These are phyloP conservation scores for Trichoderma lentiforme DNA, from an alignment of 2,329 filamentous ascomycete genomes.

Conservation along the genomic window DNA sequence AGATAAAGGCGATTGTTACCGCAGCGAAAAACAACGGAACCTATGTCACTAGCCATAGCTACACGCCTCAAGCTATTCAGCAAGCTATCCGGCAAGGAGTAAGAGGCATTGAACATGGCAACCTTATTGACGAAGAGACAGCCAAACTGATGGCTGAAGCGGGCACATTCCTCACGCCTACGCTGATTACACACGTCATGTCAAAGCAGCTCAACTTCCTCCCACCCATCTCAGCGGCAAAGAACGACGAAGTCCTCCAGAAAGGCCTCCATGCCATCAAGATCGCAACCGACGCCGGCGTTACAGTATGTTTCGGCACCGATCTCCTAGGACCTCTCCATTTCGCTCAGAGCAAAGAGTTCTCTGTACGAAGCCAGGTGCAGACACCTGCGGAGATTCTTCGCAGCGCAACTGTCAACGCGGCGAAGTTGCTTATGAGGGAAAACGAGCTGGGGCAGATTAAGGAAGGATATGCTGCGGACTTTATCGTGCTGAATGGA, in stretches of 20 bases:
- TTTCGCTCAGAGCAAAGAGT: slow-evolving; percentile 31
- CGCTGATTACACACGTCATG: slow-evolving; percentile 45
- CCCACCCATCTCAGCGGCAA: slow-evolving; percentile 41
- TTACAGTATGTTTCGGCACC: slow-evolving; percentile 53
- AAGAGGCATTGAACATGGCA: slow-evolving; percentile 48
- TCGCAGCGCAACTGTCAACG: slow-evolving; percentile 40
- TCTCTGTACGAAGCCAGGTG: slow-evolving; percentile 26
- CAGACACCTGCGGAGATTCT: slow-evolving; percentile 25
- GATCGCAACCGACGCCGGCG: slow-evolving; percentile 49
- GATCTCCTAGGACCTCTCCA: slow-evolving; percentile 32
- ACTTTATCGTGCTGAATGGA: slow-evolving; percentile 36
- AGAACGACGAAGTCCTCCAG: slow-evolving; percentile 49
- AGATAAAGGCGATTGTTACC: slow-evolving; percentile 51
- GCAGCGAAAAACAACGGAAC: slow-evolving; percentile 48
- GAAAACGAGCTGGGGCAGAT: slow-evolving; percentile 47
- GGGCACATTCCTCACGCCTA: slow-evolving; percentile 50
- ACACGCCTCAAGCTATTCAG: slow-evolving; percentile 51
- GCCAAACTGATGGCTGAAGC: slow-evolving; percentile 49
- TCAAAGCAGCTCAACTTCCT: slow-evolving; percentile 44
- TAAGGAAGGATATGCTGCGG: slow-evolving; percentile 47
- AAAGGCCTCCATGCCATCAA: slow-evolving; percentile 44
- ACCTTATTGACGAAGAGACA: slow-evolving; percentile 39
- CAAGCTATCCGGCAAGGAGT: slow-evolving; percentile 56
- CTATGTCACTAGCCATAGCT: slow-evolving; percentile 56
- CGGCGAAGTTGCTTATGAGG: slow-evolving; percentile 46